These are phyloP conservation scores for Hypoxylon subgilvum DNA, from an alignment of 495 filamentous ascomycete genomes.

Conservation along the genomic window DNA sequence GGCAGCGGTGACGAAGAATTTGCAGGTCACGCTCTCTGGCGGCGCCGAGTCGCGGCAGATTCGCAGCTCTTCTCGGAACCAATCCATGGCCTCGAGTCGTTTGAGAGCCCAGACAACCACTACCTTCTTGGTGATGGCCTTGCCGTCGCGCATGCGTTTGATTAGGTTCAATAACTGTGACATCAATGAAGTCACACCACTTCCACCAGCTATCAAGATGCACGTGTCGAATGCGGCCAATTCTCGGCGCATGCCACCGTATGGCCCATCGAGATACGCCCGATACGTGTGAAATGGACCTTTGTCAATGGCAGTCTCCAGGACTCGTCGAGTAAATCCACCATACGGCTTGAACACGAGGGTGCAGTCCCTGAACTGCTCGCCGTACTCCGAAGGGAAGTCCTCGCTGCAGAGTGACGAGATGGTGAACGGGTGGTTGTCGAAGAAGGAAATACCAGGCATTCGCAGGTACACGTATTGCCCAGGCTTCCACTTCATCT, in stretches of 20 bases:
- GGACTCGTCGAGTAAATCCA: conserved; percentile 83
- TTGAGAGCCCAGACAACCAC: conserved; percentile 92
- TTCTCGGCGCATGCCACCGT: conserved; percentile 90
- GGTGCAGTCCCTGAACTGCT: conserved; percentile 83
- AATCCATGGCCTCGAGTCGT: conserved; percentile 89
- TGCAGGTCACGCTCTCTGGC: conserved; percentile 82
- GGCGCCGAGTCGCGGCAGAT: conserved; percentile 87
- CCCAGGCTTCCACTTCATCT: conserved; percentile 90
- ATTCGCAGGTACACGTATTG: conserved; percentile 95
- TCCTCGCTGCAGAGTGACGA: conserved; percentile 83
- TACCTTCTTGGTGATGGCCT: conserved; percentile 88
- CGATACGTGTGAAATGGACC: conserved; percentile 86
- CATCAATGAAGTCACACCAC: conserved; percentile 91
- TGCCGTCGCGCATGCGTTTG: conserved; percentile 91
- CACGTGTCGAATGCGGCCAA: conserved; percentile 93
- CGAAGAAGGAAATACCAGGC: conserved; percentile 84
- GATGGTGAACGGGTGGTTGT: conserved; percentile 96
- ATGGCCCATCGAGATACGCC: conserved; percentile 90
- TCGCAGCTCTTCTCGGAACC: conserved; percentile 94
- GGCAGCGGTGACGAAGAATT: conserved; percentile 87
- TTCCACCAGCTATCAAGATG: conserved; percentile 89
- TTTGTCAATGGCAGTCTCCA: conserved; percentile 76
- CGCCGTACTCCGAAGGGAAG: conserved; percentile 86
- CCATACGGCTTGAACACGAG: conserved; percentile 89
- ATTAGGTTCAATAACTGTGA: conserved; percentile 88